Conservation (phyloP, 768 basidiomycete genomes). For the Mycena rebaudengoi region DNA sequence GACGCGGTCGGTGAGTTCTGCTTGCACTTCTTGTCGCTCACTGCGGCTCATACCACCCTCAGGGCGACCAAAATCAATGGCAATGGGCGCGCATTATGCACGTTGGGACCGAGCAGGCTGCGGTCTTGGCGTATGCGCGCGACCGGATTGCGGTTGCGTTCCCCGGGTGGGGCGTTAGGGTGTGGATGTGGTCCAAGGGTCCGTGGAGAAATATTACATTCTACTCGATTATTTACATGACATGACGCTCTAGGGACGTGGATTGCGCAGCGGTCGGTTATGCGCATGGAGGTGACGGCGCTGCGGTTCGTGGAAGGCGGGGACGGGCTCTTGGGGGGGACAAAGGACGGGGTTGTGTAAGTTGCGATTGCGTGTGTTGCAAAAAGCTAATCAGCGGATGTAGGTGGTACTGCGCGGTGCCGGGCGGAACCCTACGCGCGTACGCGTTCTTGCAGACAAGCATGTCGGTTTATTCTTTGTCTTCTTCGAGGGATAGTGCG, state of each 20-base stretch:
- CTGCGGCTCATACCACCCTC: neutral
- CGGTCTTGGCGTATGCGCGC: slow-evolving; percentile 60
- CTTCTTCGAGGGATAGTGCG: neutral
- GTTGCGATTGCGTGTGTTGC: slow-evolving; percentile 27
- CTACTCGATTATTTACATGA: slow-evolving; percentile 1
- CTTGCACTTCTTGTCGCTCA: neutral
- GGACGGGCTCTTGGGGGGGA: slow-evolving; percentile 70
- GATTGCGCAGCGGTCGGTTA: slow-evolving; percentile 70
- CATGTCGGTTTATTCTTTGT: slow-evolving; percentile 54
- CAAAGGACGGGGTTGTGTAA: slow-evolving; percentile 74
- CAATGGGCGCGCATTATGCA: slow-evolving; percentile 64
- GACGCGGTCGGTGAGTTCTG: slow-evolving; percentile 58
- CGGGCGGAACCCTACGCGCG: slow-evolving; percentile 70
- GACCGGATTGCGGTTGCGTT: slow-evolving; percentile 72
- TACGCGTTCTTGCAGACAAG: slow-evolving; percentile 65
- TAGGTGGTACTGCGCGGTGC: slow-evolving; percentile 76
- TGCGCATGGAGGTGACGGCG: slow-evolving; percentile 69
- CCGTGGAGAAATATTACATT: slow-evolving; percentile 5
- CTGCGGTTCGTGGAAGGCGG: slow-evolving; percentile 73
- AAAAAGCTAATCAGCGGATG: slow-evolving; percentile 7
- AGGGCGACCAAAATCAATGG: slow-evolving; percentile 60
- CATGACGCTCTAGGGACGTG: slow-evolving; percentile 74
- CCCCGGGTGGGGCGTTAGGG: slow-evolving; percentile 64
- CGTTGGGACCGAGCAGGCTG: slow-evolving; percentile 48
- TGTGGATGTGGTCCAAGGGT: slow-evolving; percentile 74